A percentile compares a stretch with the other conserved stretches of the same genome.
phyloP scores from a whole-genome alignment of 1,139 yeast species.

The Zygosaccharomyces sapae region DNA sequence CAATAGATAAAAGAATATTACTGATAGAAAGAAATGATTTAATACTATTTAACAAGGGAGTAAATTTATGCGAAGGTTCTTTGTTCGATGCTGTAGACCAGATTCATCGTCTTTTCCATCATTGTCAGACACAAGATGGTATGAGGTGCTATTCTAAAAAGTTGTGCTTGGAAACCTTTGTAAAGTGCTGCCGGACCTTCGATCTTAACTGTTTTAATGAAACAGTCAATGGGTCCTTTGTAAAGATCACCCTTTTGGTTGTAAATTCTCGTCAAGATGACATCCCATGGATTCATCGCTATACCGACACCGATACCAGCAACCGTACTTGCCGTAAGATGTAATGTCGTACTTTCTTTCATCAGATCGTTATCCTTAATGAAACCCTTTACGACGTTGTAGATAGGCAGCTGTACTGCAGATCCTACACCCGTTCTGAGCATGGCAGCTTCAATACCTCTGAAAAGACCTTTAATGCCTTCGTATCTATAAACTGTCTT shows the following conservation, averaged over 20 bases:
- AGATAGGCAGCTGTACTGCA: slow-evolving; percentile 90
- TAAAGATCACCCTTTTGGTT: slow-evolving; percentile 89
- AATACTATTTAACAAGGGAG: too few species aligned
- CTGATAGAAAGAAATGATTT: too few species aligned
- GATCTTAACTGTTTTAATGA: slow-evolving; percentile 67
- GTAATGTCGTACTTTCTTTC: slow-evolving; percentile 64
- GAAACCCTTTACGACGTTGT: slow-evolving; percentile 68
- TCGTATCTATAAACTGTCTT: slow-evolving; percentile 56
- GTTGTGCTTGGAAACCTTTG: slow-evolving; percentile 92
- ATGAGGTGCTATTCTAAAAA: slow-evolving; percentile 91
- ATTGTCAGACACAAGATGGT: slow-evolving; percentile 85
- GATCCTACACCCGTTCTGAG: slow-evolving; percentile 95
- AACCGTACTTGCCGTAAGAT: slow-evolving; percentile 67
- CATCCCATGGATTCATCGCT: slow-evolving; percentile 98
- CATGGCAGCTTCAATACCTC: slow-evolving; percentile 94
- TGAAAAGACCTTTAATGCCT: slow-evolving; percentile 73
- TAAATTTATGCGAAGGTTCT: slow-evolving; percentile 21
- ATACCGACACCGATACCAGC: slow-evolving; percentile 92
- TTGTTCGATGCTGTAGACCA: slow-evolving; percentile 45
- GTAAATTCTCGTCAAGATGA: slow-evolving; percentile 86
- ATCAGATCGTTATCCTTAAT: slow-evolving; percentile 45
- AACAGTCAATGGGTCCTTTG: slow-evolving; percentile 83
- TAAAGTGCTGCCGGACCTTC: slow-evolving; percentile 90
- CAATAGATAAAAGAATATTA: too few species aligned
- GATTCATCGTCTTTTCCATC: slow-evolving; percentile 89